Evolutionary conservation across 345 rosid species (phyloP), one percentile per base, ranked within the genome.

Genomic region (Lepidium africanum): DNA sequence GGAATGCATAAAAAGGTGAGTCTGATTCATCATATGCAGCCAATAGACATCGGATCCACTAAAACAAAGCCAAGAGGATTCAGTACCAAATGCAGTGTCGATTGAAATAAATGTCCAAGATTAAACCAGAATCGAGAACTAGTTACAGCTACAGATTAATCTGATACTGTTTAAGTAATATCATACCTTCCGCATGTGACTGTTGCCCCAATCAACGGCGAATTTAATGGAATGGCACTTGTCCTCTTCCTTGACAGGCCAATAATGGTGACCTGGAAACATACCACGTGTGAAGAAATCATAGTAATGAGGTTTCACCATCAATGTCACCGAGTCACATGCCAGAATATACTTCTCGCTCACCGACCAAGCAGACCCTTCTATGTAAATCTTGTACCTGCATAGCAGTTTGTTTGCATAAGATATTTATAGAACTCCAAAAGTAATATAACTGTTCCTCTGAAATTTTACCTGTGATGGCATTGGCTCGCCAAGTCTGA

Each of bases 301-400:
- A 7, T 79, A 83, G 67, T 83, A 88, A 48, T 69, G 84, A 49
- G 92, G 95, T 13, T 75, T 83, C 27, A 90, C 95, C 1, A 84
- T 21, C 5, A 90, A 73, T 10, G 97, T 75, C 21, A 85, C 79
- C 5, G 97, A 86, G 70, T 90, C 87, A 59, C 97, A 90, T 37
- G 97, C 89, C n/a, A 90, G 79, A 63, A 88, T 90, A 72, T 90
- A 90, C 76, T 90, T 90, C 73, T 90, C 87, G 46, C 95, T 88
- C 53, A 90, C 95, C 0, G 97, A 90, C 97, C 95, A 90, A 0
- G 90, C 95, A 1, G 87, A 81, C 32, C 97, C 95, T 80, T 90
- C 97, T 12, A 90, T 83, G 53, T 88, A 88, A 64, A 90, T 90
- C 81, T 90, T 90, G 57, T 82, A 90, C 77, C 97, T 90, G 71